Evolutionary conservation across 169 alveolate species (phyloP).

Genomic region (Amoebophrya sp.): DNA sequence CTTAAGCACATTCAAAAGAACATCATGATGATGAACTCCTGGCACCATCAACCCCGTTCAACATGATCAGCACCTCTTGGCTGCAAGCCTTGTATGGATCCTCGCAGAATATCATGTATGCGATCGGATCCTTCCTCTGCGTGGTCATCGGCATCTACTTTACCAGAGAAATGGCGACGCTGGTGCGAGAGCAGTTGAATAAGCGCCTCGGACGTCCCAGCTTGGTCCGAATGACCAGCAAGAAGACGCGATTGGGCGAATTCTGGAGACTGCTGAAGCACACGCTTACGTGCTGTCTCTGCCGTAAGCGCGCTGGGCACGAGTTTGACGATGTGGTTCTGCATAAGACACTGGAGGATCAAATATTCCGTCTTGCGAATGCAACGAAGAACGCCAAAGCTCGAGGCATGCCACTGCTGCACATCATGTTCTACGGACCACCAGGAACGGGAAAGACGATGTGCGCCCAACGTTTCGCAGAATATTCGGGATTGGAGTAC

Average conservation of each 20-base stretch:
- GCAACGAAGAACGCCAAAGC: constrained; percentile 56
- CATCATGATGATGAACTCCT: no score
- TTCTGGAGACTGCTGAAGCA: constrained; percentile 52
- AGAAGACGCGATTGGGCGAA: constrained; percentile 37
- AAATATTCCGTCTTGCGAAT: constrained; percentile 46
- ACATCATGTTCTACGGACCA: constrained; percentile 84
- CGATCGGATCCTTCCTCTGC: not conserved
- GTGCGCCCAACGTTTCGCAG: constrained; percentile 68
- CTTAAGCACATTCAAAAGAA: no score
- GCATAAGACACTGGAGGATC: constrained; percentile 56
- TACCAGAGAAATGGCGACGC: constrained; percentile 46
- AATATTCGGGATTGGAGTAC: constrained; percentile 38
- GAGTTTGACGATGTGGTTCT: constrained; percentile 44
- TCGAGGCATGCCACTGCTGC: constrained; percentile 78
- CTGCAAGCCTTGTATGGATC: not conserved
- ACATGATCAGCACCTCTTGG: constrained; percentile 27
- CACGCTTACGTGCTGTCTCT: constrained; percentile 37
- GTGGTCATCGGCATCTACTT: not conserved
- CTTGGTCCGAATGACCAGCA: constrained; percentile 40
- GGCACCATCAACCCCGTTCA: no score
- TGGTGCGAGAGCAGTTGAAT: constrained; percentile 54
- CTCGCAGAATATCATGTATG: not conserved
- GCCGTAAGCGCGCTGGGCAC: constrained; percentile 18
- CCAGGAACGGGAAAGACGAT: constrained; percentile 96
- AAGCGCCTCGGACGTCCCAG: constrained; percentile 49